Evolutionary conservation across 371 early-diverging fungal genomes (phyloP).

Genomic region (Phascolomyces articulosus): DNA sequence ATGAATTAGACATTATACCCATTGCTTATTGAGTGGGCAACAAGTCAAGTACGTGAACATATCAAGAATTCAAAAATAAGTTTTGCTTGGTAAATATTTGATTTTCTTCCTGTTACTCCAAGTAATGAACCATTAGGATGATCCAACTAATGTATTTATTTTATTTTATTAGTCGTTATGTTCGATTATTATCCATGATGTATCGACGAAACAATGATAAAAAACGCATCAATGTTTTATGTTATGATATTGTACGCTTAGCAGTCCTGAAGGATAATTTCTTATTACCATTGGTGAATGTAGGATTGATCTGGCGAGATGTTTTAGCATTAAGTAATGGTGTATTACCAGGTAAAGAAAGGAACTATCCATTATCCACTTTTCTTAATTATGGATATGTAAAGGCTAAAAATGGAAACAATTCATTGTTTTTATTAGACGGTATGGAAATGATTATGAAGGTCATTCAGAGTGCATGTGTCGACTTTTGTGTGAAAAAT

Average conservation of each 20-base stretch:
- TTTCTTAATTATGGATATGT: too few species aligned
- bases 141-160: too few species aligned
- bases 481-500: background rate
- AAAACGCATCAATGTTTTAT: background rate
- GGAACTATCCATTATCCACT: background rate
- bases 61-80: background rate
- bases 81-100: background rate
- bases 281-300: background rate
- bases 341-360: background rate
- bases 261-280: background rate
- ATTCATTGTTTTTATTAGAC: background rate
- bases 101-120: too few species aligned
- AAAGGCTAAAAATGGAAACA: too few species aligned
- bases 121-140: too few species aligned
- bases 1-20: constrained; percentile 3
- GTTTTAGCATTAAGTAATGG: background rate
- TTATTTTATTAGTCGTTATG: background rate
- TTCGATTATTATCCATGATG: background rate
- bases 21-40: background rate
- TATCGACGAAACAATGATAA: background rate
- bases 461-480: constrained; percentile 1
- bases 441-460: background rate
- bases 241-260: background rate
- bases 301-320: background rate
- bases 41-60: background rate